Conservation (phyloP, 1,139 yeast species). For the Taphrina communis region DNA sequence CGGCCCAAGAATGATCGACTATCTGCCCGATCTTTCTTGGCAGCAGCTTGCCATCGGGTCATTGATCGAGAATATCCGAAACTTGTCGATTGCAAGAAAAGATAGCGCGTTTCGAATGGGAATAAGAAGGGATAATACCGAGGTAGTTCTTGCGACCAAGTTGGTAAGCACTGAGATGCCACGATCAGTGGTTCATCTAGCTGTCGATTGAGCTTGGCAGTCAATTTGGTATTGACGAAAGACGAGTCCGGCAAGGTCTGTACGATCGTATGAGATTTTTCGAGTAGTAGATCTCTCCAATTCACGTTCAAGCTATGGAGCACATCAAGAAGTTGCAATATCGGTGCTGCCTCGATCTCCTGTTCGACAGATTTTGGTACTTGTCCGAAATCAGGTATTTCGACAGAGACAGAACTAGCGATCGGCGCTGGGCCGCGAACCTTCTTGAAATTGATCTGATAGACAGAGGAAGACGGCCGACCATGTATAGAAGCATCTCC, state of each 20-base stretch:
- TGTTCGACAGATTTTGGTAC: slow-evolving; percentile 52
- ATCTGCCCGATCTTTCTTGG: slow-evolving; percentile 46
- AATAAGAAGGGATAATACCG: slow-evolving; percentile 78
- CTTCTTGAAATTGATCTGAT: slow-evolving; percentile 61
- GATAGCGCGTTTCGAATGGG: slow-evolving; percentile 80
- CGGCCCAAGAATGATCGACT: slow-evolving; percentile 65
- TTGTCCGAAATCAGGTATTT: slow-evolving; percentile 50
- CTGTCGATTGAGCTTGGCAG: slow-evolving; percentile 86
- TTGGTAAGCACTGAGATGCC: slow-evolving; percentile 82
- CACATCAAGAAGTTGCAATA: slow-evolving; percentile 63
- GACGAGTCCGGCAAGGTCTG: slow-evolving; percentile 53
- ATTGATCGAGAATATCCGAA: slow-evolving; percentile 89
- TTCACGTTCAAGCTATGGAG: slow-evolving; percentile 59
- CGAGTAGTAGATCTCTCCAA: slow-evolving; percentile 38
- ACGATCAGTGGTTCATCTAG: slow-evolving; percentile 88
- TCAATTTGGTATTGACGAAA: slow-evolving; percentile 78
- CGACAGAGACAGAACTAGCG: slow-evolving; percentile 50
- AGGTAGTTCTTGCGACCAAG: slow-evolving; percentile 79
- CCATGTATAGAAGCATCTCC: slow-evolving; percentile 49
- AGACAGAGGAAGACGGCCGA: slow-evolving; percentile 52
- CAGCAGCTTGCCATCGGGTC: slow-evolving; percentile 67
- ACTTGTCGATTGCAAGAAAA: slow-evolving; percentile 83
- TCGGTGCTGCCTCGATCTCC: slow-evolving; percentile 56
- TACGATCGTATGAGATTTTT: slow-evolving; percentile 48
- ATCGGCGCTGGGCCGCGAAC: slow-evolving; percentile 51